A percentile compares a stretch with the other conserved stretches of the same genome.
Conservation (phyloP, 2,329 filamentous ascomycete genomes). For the Chaetothyriales sp. region DNA sequence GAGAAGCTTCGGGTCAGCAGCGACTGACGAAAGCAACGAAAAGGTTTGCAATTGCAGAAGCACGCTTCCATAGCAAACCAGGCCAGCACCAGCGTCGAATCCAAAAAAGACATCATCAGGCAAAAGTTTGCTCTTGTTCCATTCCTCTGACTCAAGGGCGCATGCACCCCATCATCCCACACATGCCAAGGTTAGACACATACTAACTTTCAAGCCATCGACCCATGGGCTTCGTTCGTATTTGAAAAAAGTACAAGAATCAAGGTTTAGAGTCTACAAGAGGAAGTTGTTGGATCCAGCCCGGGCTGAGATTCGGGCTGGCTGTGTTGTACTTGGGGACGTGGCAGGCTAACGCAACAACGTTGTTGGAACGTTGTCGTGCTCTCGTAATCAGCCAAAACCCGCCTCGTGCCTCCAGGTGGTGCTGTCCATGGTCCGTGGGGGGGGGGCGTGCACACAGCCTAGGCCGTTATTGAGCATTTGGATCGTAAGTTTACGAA, state of each 20-base stretch:
- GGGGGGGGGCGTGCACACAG: background rate
- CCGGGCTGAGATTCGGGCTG: background rate
- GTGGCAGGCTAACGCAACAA: background rate
- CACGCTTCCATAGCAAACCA: background rate
- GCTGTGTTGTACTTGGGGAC: background rate
- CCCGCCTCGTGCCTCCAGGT: background rate
- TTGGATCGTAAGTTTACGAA: background rate
- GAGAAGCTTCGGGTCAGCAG: background rate
- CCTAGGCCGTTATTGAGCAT: background rate
- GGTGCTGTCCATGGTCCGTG: background rate
- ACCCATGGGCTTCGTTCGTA: background rate
- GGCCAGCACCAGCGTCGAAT: background rate
- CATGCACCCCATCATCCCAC: background rate
- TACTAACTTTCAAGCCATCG: background rate
- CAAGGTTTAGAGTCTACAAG: background rate
- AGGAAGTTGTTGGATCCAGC: background rate
- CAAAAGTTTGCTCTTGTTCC: background rate
- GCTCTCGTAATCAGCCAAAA: background rate
- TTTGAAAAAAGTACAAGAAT: background rate
- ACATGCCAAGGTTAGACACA: background rate
- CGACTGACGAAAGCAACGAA: background rate
- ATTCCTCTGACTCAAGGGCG: background rate
- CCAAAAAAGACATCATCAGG: background rate
- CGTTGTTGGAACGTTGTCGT: background rate
- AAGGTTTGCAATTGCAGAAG: background rate